Base-by-base conservation (phyloP, 495 filamentous ascomycete genomes). In the Annulohypoxylon stygium region DNA sequence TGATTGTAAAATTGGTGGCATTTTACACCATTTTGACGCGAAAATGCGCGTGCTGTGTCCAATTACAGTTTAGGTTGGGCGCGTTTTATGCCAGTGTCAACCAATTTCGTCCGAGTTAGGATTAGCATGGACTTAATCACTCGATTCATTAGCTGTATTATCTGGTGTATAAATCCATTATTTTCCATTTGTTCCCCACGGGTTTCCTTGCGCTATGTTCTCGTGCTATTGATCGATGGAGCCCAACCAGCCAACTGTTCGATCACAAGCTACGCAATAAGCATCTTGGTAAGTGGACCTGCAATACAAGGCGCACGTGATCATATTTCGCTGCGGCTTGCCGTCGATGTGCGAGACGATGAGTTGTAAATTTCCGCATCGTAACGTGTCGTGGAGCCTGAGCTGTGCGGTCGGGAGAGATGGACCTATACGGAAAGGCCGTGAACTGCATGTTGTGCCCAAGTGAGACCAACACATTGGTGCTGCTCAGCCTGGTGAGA, bases 91-190 rank as follows among this genome's bases (percentile, higher is more conserved):
- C 9, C 11, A 33, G 41, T 64, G 37, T 63, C 48, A 26, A 62
- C 16, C 11, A 59, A 7, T 69, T 70, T 59, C 39, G 30, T 62
- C 71, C 61, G 36, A 2, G 2, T 51, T 58, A 51, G 57, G 71
- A 51, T 26, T 74, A 74, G 71, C 23, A 60, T 65, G 11, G 9
- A 1, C 23, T 50, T 33, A 63, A 73, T 73, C 65, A 65, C 53
- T n/a, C 9, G 58, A 6, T 3, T 50, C 20, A 1, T 37, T 45
- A 14, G 34, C 11, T 1, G 25, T 45, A 20, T n/a, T 16, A 53
- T 30, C n/a, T 11, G 20, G 36, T 33, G 47, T 57, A 61, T 61
- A 61, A 61, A 47, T 67, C 45, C 18, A 30, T 36, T 47, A 45
- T 55, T 41, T 54, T 18, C 7, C 1, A 39, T 16, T 5, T 18